These are phyloP conservation scores for Dioscorea dumetorum DNA, from an alignment of 106 monocot species.

Conservation along the genomic window DNA sequence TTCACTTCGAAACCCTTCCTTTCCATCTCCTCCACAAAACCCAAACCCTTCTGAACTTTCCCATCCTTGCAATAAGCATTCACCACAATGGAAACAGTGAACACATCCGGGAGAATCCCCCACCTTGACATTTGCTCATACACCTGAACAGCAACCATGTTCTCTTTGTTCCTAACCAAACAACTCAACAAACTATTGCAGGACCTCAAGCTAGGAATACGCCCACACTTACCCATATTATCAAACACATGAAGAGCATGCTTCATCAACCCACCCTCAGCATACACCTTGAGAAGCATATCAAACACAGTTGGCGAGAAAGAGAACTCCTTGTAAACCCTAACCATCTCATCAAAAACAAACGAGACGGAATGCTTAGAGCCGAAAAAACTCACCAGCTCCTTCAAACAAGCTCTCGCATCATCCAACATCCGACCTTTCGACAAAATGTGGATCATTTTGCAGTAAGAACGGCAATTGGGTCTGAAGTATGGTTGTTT, in stretches of 20 bases:
- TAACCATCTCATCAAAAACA: slow-evolving; percentile 52
- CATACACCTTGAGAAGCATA: slow-evolving; percentile 64
- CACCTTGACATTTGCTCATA: slow-evolving; percentile 52
- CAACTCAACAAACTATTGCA: slow-evolving; percentile 57
- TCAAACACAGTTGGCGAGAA: slow-evolving; percentile 77
- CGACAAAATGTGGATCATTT: slow-evolving; percentile 65
- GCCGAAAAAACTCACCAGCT: slow-evolving; percentile 12
- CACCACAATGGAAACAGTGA: slow-evolving; percentile 61
- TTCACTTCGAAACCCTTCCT: slow-evolving; percentile 64
- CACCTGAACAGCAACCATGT: slow-evolving; percentile 24
- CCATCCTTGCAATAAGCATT: slow-evolving; percentile 75
- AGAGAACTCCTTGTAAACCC: slow-evolving; percentile 57
- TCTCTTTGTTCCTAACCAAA: slow-evolving; percentile 44
- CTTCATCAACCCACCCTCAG: slow-evolving; percentile 29
- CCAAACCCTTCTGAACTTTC: slow-evolving; percentile 25
- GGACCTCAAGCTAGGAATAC: slow-evolving; percentile 66
- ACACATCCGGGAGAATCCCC: slow-evolving; percentile 68
- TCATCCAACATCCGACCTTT: slow-evolving; percentile 49
- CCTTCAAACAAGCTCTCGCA: slow-evolving; percentile 29
- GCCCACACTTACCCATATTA: slow-evolving; percentile 67
- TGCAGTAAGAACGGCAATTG: slow-evolving; percentile 33
- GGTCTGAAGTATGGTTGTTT: slow-evolving; percentile 47
- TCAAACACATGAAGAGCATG: slow-evolving; percentile 80
- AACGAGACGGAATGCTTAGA: slow-evolving; percentile 3
- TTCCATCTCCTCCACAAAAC: slow-evolving; percentile 59